Base-by-base conservation (phyloP, 257 asterid genomes). In the Solanum neorickii region DNA sequence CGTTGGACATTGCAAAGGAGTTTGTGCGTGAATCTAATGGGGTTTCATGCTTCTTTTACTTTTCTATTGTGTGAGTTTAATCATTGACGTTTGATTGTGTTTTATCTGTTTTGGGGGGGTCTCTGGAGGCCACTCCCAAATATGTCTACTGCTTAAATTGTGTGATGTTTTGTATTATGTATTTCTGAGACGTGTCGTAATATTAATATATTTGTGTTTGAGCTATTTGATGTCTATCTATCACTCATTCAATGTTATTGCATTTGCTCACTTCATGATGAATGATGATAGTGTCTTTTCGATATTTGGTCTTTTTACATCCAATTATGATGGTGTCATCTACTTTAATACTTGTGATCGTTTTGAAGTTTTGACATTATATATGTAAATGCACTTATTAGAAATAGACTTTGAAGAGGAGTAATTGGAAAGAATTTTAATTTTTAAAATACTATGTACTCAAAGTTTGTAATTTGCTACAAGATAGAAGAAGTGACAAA, bases 1-100 rank as follows among this genome's bases (percentile, higher is more conserved):
- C 88, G 68, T 21, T 41, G 9, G 47, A 33, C 25, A 31, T 84
- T n/a, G 90, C 86, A 29, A 85, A 89, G 93, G 96, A 60, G 95
- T 93, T 94, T 92, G 97, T 92, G 94, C 92, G 95, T 90, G 97
- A 94, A 94, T 94, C 97, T 93, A 92, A 90, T 86, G 90, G 93
- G 89, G 66, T 83, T 56, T 83, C 86, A 86, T 83, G 46, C 59
- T 72, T 41, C 83, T 82, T 59, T 25, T 78, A 44, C 35, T 44
- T 27, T 25, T 46, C 42, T 46, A 0, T 20, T 20, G 65, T 56
- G 65, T 7, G 12, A 56, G 65, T 56, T 56, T 56, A 56, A 18
- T 20, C 12, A 18, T 56, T 56, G 42, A 29, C 27, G 66, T 80
- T 80, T 80, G 41, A 29, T 29, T 80, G 7, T 80, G 42, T 80